These are phyloP conservation scores for Calocybe gangraenosa DNA, from an alignment of 768 basidiomycete species.

Conservation along the genomic window DNA sequence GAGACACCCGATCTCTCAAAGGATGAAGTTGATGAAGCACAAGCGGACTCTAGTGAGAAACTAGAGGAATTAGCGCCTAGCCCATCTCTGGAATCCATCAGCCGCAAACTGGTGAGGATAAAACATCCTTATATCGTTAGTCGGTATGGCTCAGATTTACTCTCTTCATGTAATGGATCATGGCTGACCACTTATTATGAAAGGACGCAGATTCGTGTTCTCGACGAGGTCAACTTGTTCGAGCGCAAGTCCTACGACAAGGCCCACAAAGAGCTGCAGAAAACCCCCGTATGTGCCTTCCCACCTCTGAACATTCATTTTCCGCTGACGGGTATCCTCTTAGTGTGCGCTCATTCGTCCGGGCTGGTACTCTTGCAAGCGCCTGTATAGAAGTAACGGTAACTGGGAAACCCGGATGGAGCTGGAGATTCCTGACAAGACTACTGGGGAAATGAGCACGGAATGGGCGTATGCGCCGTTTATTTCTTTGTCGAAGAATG, in stretches of 20 bases:
- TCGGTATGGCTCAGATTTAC: constrained; percentile 20
- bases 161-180: neutral
- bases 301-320: neutral
- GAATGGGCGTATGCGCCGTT: constrained; percentile 31
- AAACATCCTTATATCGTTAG: constrained; percentile 30
- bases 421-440: constrained; percentile 16
- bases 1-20: neutral
- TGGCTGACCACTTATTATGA: neutral
- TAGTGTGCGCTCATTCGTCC: constrained; percentile 7
- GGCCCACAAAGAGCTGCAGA: constrained; percentile 19
- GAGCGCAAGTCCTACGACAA: constrained; percentile 22
- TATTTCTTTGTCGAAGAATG: constrained; percentile 18
- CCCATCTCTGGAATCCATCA: neutral
- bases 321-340: neutral
- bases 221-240: constrained; percentile 24
- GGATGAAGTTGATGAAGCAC: neutral
- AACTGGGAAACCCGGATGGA: constrained; percentile 27
- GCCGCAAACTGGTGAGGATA: neutral
- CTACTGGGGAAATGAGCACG: constrained; percentile 11
- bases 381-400: constrained; percentile 18
- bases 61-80: neutral
- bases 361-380: constrained; percentile 18
- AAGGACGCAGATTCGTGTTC: constrained; percentile 27
- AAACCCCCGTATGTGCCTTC: constrained; percentile 15
- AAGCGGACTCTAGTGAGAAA: neutral